A percentile compares a stretch with the other conserved stretches of the same genome.
Conservation (phyloP, 225 moss, liverwort and hornwort species). For the Marchantia polymorpha region DNA sequence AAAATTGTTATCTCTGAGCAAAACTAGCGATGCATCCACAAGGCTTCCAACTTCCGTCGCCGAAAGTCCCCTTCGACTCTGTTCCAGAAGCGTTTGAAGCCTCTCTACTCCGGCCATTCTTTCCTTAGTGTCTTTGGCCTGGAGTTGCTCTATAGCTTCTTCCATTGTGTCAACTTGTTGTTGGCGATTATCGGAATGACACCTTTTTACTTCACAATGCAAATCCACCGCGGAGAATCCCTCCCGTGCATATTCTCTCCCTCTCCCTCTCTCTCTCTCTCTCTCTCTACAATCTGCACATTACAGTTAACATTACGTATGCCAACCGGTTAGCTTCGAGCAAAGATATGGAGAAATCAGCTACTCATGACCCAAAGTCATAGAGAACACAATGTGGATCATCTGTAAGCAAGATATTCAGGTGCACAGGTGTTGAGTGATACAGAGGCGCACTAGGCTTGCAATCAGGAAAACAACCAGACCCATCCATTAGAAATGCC, state of each 20-base stretch:
- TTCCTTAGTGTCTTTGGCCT: slow-evolving; percentile 93
- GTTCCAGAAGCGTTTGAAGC: slow-evolving; percentile 81
- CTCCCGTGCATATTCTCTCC: slow-evolving; percentile 11
- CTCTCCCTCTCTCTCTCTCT: neutral
- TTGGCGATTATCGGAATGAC: neutral
- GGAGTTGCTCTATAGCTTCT: slow-evolving; percentile 88
- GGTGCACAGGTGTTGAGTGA: neutral
- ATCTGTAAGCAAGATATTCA: neutral
- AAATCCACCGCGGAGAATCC: slow-evolving; percentile 21
- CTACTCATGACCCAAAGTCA: neutral
- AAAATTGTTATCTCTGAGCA: slow-evolving; percentile 91
- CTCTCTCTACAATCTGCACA: slow-evolving; percentile 10
- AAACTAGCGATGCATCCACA: slow-evolving; percentile 83
- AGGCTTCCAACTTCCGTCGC: slow-evolving; percentile 73
- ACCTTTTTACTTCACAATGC: slow-evolving; percentile 19
- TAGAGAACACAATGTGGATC: neutral
- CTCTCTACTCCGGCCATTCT: slow-evolving; percentile 96
- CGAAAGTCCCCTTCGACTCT: slow-evolving; percentile 87
- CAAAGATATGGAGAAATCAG: neutral
- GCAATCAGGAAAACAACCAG: neutral
- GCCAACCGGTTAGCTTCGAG: neutral
- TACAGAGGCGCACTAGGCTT: neutral
- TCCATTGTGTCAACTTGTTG: slow-evolving; percentile 50
- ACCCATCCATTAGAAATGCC: neutral
- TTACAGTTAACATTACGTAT: slow-evolving; percentile 10